Base-by-base conservation (phyloP, 192 early-diverging fungal species). In the Podila verticillata region DNA sequence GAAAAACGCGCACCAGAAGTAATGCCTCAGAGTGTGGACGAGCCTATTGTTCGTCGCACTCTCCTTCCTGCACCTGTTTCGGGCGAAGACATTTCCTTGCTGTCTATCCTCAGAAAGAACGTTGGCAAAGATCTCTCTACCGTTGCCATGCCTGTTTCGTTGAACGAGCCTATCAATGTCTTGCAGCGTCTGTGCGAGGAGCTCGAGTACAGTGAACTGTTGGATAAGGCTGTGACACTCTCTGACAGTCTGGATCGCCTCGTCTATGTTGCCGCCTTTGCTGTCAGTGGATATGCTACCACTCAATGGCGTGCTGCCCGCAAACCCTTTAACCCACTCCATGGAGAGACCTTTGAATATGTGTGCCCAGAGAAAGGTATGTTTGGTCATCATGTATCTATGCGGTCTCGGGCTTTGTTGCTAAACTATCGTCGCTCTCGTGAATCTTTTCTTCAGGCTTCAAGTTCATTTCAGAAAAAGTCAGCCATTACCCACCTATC, bases 311-410 rank as follows among this genome's bases (percentile, higher is more conserved):
- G 98, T 3, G 91, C 93, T 7, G 93, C 90, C 19, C 87, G 96
- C 69, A 99, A 99, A 84, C 98, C 98, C 49, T 99, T 98, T 82
- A 99, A 99, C 81, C 98, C 98, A 22, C 87, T 99, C 51, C 90
- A 96, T 79, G 97, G 96, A 57, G 98, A 99, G 81, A 99, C 98
- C 2, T 99, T 96, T 82, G 98, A 99, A 81, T 92, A 85, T 77
- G 89, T 96, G 63, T 87, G 95, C 13, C 88, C 93, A 7, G 94
- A 94, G 74, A 90, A 88, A 68, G 95, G 72, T 80, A 35, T 6
- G 28, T 5, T 26, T 39, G 2, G 4, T 39, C 24, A 2, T 22
- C 13, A 17, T 59, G 34, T n/a, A 0, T 8, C 7, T 5, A 7
- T 22, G 20, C 12, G 15, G 22, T 8, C 28, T 32, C 31, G 7